phyloP scores from a whole-genome alignment of 306 rosid species.

The Gastrolobium bilobum region DNA sequence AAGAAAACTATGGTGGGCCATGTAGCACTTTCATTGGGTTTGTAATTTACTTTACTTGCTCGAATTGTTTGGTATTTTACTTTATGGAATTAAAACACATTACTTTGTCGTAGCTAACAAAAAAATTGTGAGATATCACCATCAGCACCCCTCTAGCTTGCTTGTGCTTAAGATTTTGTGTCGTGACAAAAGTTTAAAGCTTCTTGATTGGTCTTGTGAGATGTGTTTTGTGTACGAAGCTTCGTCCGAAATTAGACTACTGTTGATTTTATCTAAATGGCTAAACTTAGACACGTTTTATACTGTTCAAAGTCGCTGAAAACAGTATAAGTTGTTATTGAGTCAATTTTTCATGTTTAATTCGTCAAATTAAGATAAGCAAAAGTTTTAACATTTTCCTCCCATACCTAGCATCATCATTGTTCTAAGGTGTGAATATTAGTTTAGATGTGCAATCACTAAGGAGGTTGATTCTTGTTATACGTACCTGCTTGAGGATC shows the following conservation, averaged over 20 bases:
- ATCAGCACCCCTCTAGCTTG: slow-evolving; percentile 29
- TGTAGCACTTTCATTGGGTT: slow-evolving; percentile 29
- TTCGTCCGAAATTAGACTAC: slow-evolving; percentile 45
- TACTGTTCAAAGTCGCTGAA: neutral
- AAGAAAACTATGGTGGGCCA: slow-evolving; percentile 53
- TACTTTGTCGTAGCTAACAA: slow-evolving; percentile 4
- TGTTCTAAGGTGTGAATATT: too few relatives aligned
- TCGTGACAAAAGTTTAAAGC: slow-evolving; percentile 46
- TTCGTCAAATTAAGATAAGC: neutral
- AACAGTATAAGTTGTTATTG: slow-evolving; percentile 1
- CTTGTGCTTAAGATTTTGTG: slow-evolving; percentile 11
- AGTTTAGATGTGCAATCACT: too few relatives aligned
- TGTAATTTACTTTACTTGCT: slow-evolving; percentile 3
- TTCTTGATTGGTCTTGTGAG: slow-evolving; percentile 12
- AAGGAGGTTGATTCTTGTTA: too few relatives aligned
- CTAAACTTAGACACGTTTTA: neutral
- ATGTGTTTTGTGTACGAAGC: slow-evolving; percentile 47
- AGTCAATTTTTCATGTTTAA: slow-evolving; percentile 3
- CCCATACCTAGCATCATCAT: neutral
- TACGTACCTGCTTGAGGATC: too few relatives aligned
- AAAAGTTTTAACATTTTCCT: slow-evolving; percentile 6
- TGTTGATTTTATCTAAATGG: slow-evolving; percentile 5
- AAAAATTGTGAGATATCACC: slow-evolving; percentile 43
- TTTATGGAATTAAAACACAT: slow-evolving; percentile 19
- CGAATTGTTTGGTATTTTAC: slow-evolving; percentile 11